Percentiles rank a stretch among this genome's conserved stretches.
phyloP scores from a whole-genome alignment of 1,139 yeast species.

The Meyerozyma athensensis region DNA sequence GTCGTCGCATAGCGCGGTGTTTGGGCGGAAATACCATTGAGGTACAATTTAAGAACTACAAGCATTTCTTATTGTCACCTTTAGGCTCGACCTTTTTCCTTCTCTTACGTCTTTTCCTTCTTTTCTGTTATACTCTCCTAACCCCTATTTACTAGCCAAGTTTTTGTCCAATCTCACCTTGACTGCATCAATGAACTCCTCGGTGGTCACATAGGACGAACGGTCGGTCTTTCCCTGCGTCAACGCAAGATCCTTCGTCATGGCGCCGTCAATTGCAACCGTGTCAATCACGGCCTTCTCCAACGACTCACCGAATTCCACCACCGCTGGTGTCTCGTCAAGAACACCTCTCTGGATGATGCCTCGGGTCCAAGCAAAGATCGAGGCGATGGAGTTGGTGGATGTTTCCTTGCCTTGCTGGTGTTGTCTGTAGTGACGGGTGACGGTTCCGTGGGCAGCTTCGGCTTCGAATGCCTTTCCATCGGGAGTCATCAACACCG shows the following conservation, averaged over 20 bases:
- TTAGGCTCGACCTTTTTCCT: not conserved
- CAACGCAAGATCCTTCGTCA: slow-evolving; percentile 94
- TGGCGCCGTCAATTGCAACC: slow-evolving; percentile 75
- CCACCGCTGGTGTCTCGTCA: slow-evolving; percentile 80
- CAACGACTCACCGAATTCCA: slow-evolving; percentile 67
- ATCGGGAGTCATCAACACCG: slow-evolving; percentile 89
- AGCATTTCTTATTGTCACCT: not conserved
- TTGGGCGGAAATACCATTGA: not conserved
- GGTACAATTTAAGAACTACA: not conserved
- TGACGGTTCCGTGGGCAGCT: slow-evolving; percentile 97
- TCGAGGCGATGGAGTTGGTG: slow-evolving; percentile 98
- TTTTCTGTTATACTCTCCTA: not conserved
- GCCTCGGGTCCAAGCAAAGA: slow-evolving; percentile 96
- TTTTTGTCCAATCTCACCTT: slow-evolving; percentile 28
- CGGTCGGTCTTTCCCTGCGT: slow-evolving; percentile 84
- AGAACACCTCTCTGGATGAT: slow-evolving; percentile 84
- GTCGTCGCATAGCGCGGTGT: not conserved
- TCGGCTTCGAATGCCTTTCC: slow-evolving; percentile 94
- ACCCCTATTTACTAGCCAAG: slow-evolving; percentile 5
- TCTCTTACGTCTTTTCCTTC: not conserved
- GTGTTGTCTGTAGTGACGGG: slow-evolving; percentile 92
- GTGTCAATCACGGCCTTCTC: slow-evolving; percentile 85
- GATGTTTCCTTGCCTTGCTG: slow-evolving; percentile 96
- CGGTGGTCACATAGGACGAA: slow-evolving; percentile 77
- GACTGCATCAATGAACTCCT: slow-evolving; percentile 86